Conservation (phyloP, 345 rosid genomes). For the Camelina neglecta region DNA sequence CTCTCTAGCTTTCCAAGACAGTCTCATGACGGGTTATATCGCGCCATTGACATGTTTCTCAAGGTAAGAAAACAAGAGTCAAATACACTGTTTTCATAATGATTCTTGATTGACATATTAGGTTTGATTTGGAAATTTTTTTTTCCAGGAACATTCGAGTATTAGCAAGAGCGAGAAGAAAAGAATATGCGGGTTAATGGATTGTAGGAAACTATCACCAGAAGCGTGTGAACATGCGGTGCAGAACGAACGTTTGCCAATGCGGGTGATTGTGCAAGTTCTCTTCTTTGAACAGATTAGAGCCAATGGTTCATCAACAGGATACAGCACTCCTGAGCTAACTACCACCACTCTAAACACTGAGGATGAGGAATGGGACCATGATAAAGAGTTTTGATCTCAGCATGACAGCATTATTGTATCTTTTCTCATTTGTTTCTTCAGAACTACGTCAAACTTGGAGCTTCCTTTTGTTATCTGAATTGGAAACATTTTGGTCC, state of each 20-base stretch:
- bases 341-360: conserved; percentile 54
- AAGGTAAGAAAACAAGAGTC: conserved; percentile 51
- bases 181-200: conserved; percentile 72
- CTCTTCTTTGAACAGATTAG: conserved; percentile 88
- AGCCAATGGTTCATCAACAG: conserved; percentile 67
- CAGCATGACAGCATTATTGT: neutral
- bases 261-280: conserved; percentile 82
- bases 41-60: conserved; percentile 73
- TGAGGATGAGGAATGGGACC: conserved; percentile 88
- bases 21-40: conserved; percentile 67
- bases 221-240: conserved; percentile 82
- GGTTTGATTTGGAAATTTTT: neutral
- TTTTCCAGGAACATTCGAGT: conserved; percentile 60
- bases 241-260: conserved; percentile 84
- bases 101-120: neutral
- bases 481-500: conserved; percentile 51
- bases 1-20: conserved; percentile 58
- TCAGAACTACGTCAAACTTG: conserved; percentile 4
- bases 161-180: conserved; percentile 71
- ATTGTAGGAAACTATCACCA: conserved; percentile 74
- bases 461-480: conserved; percentile 39
- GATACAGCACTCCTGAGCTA: conserved; percentile 44
- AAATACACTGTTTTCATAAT: neutral
- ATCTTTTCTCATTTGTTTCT: conserved; percentile 16
- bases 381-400: conserved; percentile 51